Base-by-base conservation (phyloP, 169 alveolate genomes). In the Eimeria maxima region DNA sequence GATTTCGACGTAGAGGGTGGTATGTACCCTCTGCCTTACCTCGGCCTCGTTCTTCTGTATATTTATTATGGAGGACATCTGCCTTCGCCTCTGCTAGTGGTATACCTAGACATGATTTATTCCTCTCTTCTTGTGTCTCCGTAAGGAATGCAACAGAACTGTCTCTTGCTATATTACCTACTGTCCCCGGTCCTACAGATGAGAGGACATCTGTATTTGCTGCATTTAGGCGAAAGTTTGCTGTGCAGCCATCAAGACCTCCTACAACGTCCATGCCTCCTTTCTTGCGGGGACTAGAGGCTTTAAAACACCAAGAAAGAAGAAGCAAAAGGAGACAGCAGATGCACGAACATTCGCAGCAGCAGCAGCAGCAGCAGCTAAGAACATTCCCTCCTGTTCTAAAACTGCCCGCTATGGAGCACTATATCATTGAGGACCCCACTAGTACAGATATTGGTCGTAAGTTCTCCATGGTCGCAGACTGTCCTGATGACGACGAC, bases 321-420 rank as follows among this genome's bases (percentile, higher is more conserved):
- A n/a, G 45, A n/a, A 73, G 83, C 83, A 73, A 73, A 38, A 73
- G 38, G 45, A n/a, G 83, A 38, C 83, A 73, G 45, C 4, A 18
- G 4, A 18, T 5, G 45, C 50, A 73, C 20, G 50, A 24, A 13
- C 83, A 73, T 47, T 8, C 7, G 55, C 83, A 73, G 45, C 83
- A 73, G 83, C 83, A 73, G 83, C 78, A n/a, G 16, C 83, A 3
- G 10, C 84, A n/a, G n/a, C n/a, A n/a, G n/a, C n/a, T 88, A 24
- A 55, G 95, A 11, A 88, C 95, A 6, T 45, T 88, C 33, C 95
- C 95, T 33, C 95, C 95, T 7, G 69, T 74, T 16, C 69, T 88
- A 44, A 88, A 88, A 45, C 86, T 88, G 47, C 95, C 95, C 16
- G 95, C 95, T 14, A 88, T 88, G 95, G 95, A 88, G 55, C 95